A percentile compares a stretch with the other conserved stretches of the same genome.
phyloP scores from a whole-genome alignment of 2,329 filamentous ascomycete genomes.

The Cryoendolithus antarcticus region DNA sequence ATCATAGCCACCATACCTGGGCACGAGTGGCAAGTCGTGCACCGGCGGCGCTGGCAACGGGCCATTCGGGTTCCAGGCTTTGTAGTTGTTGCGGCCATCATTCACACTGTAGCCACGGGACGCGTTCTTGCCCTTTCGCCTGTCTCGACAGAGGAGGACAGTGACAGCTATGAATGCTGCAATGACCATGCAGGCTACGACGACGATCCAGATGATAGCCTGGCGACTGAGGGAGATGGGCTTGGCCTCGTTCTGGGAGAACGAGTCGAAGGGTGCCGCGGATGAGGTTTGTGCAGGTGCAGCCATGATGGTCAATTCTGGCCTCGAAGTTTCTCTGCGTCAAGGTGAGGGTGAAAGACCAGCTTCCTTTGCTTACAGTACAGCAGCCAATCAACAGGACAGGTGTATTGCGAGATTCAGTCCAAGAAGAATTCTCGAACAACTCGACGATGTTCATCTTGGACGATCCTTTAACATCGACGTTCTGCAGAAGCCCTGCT shows the following conservation, averaged over 20 bases:
- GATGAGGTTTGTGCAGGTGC: slow-evolving; percentile 1
- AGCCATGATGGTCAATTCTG: not conserved
- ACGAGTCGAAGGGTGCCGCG: slow-evolving; percentile 2
- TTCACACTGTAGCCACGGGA: slow-evolving; percentile 3
- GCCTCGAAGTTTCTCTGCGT: not conserved
- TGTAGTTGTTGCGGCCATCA: slow-evolving; percentile 6
- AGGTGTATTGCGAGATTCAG: no score
- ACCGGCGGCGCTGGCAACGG: not conserved
- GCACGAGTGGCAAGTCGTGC: not conserved
- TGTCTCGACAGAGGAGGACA: slow-evolving; percentile 6
- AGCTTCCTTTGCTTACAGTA: slow-evolving; percentile 2
- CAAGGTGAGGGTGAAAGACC: slow-evolving; percentile 1
- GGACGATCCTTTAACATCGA: no score
- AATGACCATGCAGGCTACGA: slow-evolving; percentile 4
- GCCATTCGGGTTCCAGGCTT: slow-evolving; percentile 5
- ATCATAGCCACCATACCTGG: not conserved
- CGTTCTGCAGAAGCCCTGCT: no score
- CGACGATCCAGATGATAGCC: slow-evolving; percentile 8
- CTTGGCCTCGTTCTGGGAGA: slow-evolving; percentile 1
- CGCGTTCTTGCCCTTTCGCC: slow-evolving; percentile 3
- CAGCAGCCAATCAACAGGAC: no score
- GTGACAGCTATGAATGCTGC: slow-evolving; percentile 4
- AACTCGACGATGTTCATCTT: no score
- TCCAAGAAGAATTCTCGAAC: no score
- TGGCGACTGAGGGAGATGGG: slow-evolving; percentile 1